A percentile compares a stretch with the other conserved stretches of the same genome.
Evolutionary conservation across 2,329 filamentous ascomycete genomes (phyloP).

Genomic region (Orbilia ellipsospora): DNA sequence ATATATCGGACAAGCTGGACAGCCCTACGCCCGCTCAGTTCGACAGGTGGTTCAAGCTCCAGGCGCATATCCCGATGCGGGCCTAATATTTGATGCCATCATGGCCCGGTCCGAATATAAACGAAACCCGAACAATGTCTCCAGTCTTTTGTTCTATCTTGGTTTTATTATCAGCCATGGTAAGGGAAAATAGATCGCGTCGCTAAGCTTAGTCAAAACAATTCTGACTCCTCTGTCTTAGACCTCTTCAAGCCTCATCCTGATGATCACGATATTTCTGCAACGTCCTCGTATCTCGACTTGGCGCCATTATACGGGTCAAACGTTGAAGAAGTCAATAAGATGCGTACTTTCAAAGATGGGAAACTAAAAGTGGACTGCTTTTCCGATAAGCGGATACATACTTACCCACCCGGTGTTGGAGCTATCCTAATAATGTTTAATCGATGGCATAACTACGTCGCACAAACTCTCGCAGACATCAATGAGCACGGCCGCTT

Average conservation of each 20-base stretch:
- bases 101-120: conserved; percentile 69
- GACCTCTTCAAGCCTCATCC: conserved; percentile 78
- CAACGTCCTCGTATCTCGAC: conserved; percentile 78
- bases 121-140: conserved; percentile 77
- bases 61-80: conserved; percentile 75
- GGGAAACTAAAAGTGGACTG: conserved; percentile 78
- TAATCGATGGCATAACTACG: conserved; percentile 86
- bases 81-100: conserved; percentile 71
- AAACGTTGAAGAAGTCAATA: conserved; percentile 65
- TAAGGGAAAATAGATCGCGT: conserved; percentile 64
- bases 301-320: conserved; percentile 78
- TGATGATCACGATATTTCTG: conserved; percentile 70
- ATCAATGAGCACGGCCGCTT: conserved; percentile 89
- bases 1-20: conserved; percentile 74
- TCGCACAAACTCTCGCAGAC: conserved; percentile 79
- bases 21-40: conserved; percentile 74
- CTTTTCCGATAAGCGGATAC: conserved; percentile 76
- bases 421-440: conserved; percentile 80
- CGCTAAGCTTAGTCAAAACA: neutral
- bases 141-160: conserved; percentile 78
- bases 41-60: conserved; percentile 70
- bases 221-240: conserved; percentile 46
- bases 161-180: conserved; percentile 79
- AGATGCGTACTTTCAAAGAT: conserved; percentile 73
- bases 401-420: conserved; percentile 78